Conservation (phyloP, 768 basidiomycete genomes). For the Hemileccinum rubropunctum region DNA sequence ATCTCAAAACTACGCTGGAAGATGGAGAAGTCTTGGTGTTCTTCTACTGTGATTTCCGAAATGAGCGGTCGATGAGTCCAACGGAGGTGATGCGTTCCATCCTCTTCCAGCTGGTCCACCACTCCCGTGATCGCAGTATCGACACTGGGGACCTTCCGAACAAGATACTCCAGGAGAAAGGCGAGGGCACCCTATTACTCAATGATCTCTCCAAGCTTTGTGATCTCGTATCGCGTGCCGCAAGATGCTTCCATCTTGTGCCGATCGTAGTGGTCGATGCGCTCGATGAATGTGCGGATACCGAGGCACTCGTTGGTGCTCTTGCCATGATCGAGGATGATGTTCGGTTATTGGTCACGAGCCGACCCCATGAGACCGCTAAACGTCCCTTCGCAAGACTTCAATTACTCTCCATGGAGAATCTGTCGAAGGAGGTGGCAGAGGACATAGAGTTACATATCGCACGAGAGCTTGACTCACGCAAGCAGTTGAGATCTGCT, state of each 20-base stretch:
- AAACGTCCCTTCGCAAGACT: neutral
- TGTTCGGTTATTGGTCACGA: neutral
- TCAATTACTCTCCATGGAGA: neutral
- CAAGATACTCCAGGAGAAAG: neutral
- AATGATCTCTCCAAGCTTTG: neutral
- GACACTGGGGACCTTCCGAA: neutral
- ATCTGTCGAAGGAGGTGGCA: neutral
- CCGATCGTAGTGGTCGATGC: conserved; percentile 11
- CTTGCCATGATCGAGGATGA: neutral
- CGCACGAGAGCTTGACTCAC: neutral
- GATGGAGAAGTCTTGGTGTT: neutral
- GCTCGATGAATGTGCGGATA: conserved; percentile 7
- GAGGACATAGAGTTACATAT: neutral
- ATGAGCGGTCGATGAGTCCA: neutral
- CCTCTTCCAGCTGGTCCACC: neutral
- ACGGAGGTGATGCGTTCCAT: conserved; percentile 2
- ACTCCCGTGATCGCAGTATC: neutral
- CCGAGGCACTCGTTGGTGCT: neutral
- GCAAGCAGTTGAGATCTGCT: neutral
- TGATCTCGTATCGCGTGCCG: neutral
- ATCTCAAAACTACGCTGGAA: neutral
- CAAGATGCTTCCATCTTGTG: neutral
- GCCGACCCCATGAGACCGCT: neutral
- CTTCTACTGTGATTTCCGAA: conserved; percentile 6
- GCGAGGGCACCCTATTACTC: neutral